Base-by-base conservation (phyloP, 768 basidiomycete species). In the Chalciporus sphaerocephalus region DNA sequence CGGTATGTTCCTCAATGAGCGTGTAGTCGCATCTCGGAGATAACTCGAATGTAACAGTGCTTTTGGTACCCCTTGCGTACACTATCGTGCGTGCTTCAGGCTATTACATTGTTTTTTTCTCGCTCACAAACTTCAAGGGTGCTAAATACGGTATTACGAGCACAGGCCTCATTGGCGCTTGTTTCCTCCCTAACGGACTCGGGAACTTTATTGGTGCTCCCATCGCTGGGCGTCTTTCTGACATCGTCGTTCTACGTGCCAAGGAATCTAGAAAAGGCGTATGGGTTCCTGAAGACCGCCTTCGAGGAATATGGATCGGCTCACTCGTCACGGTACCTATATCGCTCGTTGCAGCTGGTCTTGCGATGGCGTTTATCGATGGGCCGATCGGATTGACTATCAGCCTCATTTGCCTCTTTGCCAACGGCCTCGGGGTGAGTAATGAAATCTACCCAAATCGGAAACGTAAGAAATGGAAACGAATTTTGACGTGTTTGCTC, bases 221-320 rank as follows among this genome's bases (percentile, higher is more conserved):
- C 3, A 50, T 83, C 6, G 73, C 79, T 0, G 85, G 85, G 1
- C 69, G 68, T 13, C 48, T 84, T 0, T 85, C 85, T 0, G 86
- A 87, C 58, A 48, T 52, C 21, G 63, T 74, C 0, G 67, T 88
- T 18, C 64, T 73, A 15, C 58, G 55, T 32, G 81, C 76, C 65
- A 73, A 73, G 13, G 62, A 69, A 37, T 58, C 65, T 5, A 74
- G 83, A 18, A 71, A 71, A 0, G 83, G 82, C 1, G 53, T 67
- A 2, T 85, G 80, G 81, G 74, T 78, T 34, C 84, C 84, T 0
- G 84, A 88, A 59, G 86, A 85, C 51, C 76, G 85, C 5, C 70
- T 87, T 20, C 72, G 79, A 1, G 81, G 72, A 2, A 67, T 75
- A 2, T 57, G 79, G 25, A 52, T 70, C 6, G 76, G 78, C 8